phyloP scores from a whole-genome alignment of 768 basidiomycete genomes.

The Xerocomus brunneocitrinus region DNA sequence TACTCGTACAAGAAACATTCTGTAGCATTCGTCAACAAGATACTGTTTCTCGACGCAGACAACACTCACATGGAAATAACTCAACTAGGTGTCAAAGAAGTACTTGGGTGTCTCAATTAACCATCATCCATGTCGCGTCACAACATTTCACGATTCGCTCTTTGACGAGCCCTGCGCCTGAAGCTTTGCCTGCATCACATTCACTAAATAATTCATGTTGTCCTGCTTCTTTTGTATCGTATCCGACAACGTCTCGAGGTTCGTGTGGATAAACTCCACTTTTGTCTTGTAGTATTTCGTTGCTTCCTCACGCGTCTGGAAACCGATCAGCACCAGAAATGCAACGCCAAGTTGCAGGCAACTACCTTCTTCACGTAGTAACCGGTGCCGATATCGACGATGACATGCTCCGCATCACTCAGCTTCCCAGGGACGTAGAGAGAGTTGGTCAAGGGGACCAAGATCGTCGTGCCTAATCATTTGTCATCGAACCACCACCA shows the following conservation, averaged over 20 bases:
- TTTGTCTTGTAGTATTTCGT: slow-evolving; percentile 77
- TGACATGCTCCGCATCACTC: slow-evolving; percentile 76
- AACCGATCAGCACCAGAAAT: slow-evolving; percentile 1
- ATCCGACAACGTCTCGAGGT: slow-evolving; percentile 82
- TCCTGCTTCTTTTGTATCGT: slow-evolving; percentile 91
- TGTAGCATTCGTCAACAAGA: background rate
- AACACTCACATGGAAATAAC: background rate
- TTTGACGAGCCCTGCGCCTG: slow-evolving; percentile 24
- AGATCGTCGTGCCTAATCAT: slow-evolving; percentile 70
- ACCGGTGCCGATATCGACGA: slow-evolving; percentile 94
- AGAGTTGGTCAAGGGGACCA: slow-evolving; percentile 92
- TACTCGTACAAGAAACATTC: background rate
- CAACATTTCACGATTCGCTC: slow-evolving; percentile 15
- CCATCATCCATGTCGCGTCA: background rate
- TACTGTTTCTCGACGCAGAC: background rate
- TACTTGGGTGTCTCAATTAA: background rate
- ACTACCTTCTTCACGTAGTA: slow-evolving; percentile 92
- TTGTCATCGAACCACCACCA: background rate
- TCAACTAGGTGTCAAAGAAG: background rate
- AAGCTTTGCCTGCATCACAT: slow-evolving; percentile 66
- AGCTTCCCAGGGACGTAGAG: slow-evolving; percentile 94
- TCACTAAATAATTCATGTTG: slow-evolving; percentile 71
- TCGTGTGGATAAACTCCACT: slow-evolving; percentile 74
- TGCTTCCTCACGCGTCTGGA: slow-evolving; percentile 77
- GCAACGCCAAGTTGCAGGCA: slow-evolving; percentile 6